Base-by-base conservation (phyloP, 1,139 yeast species). In the Sugiyamaella grinbergsii region DNA sequence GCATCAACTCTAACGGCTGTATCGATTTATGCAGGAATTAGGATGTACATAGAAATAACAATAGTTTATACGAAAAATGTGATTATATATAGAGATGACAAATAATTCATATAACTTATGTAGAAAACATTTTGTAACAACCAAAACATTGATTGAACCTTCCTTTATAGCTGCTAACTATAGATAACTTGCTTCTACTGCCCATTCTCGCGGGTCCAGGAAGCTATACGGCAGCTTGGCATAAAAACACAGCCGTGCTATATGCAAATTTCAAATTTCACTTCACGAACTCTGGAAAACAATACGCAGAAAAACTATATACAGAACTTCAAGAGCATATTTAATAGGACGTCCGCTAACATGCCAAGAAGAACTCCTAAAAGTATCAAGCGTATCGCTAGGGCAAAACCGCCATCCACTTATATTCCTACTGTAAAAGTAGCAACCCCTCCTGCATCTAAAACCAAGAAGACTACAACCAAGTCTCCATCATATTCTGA, bases 371-470 rank as follows among this genome's bases (percentile, higher is more conserved):
- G 52, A 50, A 34, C 34, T 23, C 54, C 47, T 8, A 42, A 50
- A 31, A 57, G 59, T 33, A 52, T 57, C 20, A 58, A 60, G 49
- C 50, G 61, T 34, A 47, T 52, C 4, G 54, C 57, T 5, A 48
- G 62, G 34, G 58, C 62, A 2, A 42, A 38, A 3, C 62, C 64
- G 4, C 64, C 64, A 7, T 29, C 24, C 29, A 47, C 49, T 18
- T 37, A n/a, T 26, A 20, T 37, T 41, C 26, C 43, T 7, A 29
- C 42, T 19, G 41, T 31, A 7, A 36, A 41, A 23, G 36, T 18
- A 31, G 36, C 13, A 6, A 39, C 10, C 8, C 28, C 36, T 11
- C 13, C 31, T 32, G 22, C 31, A 19, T 11, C 39, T n/a, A 42
- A 20, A 2, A 28, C 19, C 13, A 13, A 36, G 26, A 40, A 28